Base-by-base conservation (phyloP, 192 early-diverging fungal species). In the Backusella australiensis region DNA sequence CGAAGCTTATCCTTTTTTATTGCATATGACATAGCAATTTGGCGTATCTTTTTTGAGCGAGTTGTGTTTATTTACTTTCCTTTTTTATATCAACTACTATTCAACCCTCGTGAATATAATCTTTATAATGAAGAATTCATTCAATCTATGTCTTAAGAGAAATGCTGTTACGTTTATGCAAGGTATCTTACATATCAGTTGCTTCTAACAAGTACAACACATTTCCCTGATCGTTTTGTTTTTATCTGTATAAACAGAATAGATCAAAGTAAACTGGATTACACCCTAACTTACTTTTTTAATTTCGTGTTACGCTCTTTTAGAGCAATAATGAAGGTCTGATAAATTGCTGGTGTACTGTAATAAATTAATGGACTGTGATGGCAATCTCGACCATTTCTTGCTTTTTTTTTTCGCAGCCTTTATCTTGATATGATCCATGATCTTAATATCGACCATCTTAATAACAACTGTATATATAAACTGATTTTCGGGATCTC, bases 401-500 rank as follows among this genome's bases (percentile, higher is more conserved):
- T 11, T 8, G 6, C 9, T 56, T 56, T 59, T 59, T 56, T 56
- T 59, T 59, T 59, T 26, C 23, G 3, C 9, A 59, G 3, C 0
- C 8, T 59, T 59, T 12, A 59, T 59, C 21, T 59, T 59, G 56
- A 26, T 59, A 59, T 59, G 23, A 59, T 59, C 56, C 56, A 59
- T 59, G 23, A 59, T 59, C 56, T 59, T 59, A 59, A 59, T 59
- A 59, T 59, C 56, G 12, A 59, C 56, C 56, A 59, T 59, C 56
- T 59, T 59, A 59, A 59, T 59, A 59, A 59, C 56, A 29, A 63
- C 56, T 14, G 56, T 29, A 12, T 63, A 63, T 63, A 29, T 49
- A 49, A 49, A 49, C 15, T 63, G 23, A 63, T 63, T 63, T 63
- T 63, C 26, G 26, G 56, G 21, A 63, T 63, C 56, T 23, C 23